phyloP scores from a whole-genome alignment of 2,329 filamentous ascomycete species.

The Coniella lustricola region DNA sequence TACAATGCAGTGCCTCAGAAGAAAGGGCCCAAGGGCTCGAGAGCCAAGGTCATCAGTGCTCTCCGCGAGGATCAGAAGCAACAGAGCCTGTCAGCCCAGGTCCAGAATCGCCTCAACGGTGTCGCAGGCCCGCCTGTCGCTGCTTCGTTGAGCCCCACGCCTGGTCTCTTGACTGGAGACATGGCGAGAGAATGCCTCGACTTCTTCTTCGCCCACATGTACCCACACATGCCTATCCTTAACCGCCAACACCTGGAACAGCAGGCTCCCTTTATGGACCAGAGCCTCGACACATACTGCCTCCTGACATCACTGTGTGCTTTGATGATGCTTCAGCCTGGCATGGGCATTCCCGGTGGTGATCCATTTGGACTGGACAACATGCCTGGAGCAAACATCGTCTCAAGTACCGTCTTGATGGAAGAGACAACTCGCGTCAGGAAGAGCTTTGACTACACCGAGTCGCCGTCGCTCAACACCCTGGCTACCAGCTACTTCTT shows the following conservation, averaged over 20 bases:
- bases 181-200: constrained; percentile 59
- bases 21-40: constrained; percentile 67
- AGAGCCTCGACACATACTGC: constrained; percentile 57
- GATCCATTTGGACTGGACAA: constrained; percentile 51
- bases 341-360: constrained; percentile 52
- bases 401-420: constrained; percentile 59
- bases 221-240: constrained; percentile 56
- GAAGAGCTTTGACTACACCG: constrained; percentile 54
- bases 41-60: constrained; percentile 70
- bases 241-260: constrained; percentile 51
- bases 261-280: constrained; percentile 53
- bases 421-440: constrained; percentile 61
- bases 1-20: constrained; percentile 71
- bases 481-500: constrained; percentile 73
- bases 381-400: constrained; percentile 51
- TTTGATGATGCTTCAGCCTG: constrained; percentile 63
- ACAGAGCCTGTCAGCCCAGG: constrained; percentile 54
- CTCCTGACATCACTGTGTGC: constrained; percentile 57
- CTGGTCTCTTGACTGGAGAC: constrained; percentile 53
- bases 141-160: constrained; percentile 45
- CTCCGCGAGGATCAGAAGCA: constrained; percentile 62
- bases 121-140: constrained; percentile 41
- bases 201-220: constrained; percentile 64
- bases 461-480: constrained; percentile 47
- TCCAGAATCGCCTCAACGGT: constrained; percentile 54